Percentiles rank a stretch among this genome's conserved stretches.
Conservation (phyloP, 768 basidiomycete species). For the Hydnomerulius pinastri region DNA sequence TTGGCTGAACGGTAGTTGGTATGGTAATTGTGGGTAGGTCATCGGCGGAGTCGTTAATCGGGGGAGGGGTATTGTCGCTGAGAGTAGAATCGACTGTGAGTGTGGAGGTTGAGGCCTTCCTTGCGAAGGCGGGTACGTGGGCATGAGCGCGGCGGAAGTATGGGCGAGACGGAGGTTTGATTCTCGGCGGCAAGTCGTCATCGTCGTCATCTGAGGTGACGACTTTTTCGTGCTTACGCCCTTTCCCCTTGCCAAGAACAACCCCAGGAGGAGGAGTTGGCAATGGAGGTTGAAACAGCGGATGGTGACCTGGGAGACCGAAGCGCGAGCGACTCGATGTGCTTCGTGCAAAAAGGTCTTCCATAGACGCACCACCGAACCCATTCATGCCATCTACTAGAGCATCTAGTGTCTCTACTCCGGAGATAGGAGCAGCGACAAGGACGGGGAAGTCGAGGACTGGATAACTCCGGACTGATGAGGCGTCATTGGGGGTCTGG, state of each 20-base stretch:
- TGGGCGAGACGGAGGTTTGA: constrained; percentile 17
- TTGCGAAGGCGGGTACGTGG: constrained; percentile 22
- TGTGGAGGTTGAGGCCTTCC: constrained; percentile 30
- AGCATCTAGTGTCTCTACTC: constrained; percentile 87
- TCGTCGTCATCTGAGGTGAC: constrained; percentile 59
- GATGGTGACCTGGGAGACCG: constrained; percentile 63
- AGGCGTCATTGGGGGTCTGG: constrained; percentile 61
- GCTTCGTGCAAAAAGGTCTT: constrained; percentile 50
- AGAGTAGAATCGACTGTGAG: constrained; percentile 27
- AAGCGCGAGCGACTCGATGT: constrained; percentile 53
- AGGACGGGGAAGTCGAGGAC: constrained; percentile 59
- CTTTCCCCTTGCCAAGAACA: constrained; percentile 56
- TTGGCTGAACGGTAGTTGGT: constrained; percentile 21
- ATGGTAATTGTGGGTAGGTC: constrained; percentile 11
- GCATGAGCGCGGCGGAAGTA: constrained; percentile 23
- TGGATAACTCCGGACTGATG: constrained; percentile 15
- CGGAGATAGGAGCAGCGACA: constrained; percentile 75
- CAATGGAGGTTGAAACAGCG: constrained; percentile 79
- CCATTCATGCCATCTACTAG: constrained; percentile 90
- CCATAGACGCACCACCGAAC: constrained; percentile 69
- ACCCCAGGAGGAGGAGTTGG: constrained; percentile 83
- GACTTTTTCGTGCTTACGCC: constrained; percentile 22
- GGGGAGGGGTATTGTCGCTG: constrained; percentile 17
- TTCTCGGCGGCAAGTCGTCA: constrained; percentile 33
- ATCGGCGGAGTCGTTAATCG: constrained; percentile 9